Evolutionary conservation across 2,329 filamentous ascomycete genomes (phyloP), one percentile per base, ranked within the genome.

Genomic region (Magnaporthiopsis rhizophila): DNA sequence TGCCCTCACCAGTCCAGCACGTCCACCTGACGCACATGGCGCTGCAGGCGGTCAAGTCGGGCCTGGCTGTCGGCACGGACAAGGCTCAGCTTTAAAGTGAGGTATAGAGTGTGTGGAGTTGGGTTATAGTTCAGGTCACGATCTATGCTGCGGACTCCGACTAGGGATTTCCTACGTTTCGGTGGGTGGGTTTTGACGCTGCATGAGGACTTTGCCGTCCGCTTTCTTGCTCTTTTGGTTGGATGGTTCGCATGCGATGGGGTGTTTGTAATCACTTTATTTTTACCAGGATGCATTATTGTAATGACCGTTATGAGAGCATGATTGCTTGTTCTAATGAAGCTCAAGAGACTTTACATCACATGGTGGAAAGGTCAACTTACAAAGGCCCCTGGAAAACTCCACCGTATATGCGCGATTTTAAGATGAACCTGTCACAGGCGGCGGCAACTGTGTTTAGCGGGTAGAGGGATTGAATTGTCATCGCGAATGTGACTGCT

Each of bases 21-120:
- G 36, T 58, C 30, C 63, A 64, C 53, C 53, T 62, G 13, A 59
- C 63, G 3, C 63, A 64, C 34, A 36, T 64, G 63, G 63, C 50
- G n/a, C 21, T 32, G 32, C 63, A 64, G 34, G 50, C 63, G n/a
- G 36, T 57, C 45, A 64, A 64, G 28, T 62, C 63, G 50, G 60
- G 63, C 5, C n/a, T 64, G 32, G 56, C 45, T 9, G 45, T 11
- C 45, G 45, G 45, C 45, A 53, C 45, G 45, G 45, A 53, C 45
- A 53, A 53, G 45, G 45, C 45, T 15, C 18, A 53, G 45, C 45
- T 53, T 8, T 53, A 21, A 53, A 21, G 11, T 3, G 5, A 21
- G 18, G 45, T 1, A 6, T 53, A 21, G 8, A 21, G 8, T 53
- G 12, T 1, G 45, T 3, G 18, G 6, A 21, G 7, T 8, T 3